A percentile compares a stretch with the other conserved stretches of the same genome.
Conservation (phyloP, 2,329 filamentous ascomycete species). For the Trichoderma hamatum region DNA sequence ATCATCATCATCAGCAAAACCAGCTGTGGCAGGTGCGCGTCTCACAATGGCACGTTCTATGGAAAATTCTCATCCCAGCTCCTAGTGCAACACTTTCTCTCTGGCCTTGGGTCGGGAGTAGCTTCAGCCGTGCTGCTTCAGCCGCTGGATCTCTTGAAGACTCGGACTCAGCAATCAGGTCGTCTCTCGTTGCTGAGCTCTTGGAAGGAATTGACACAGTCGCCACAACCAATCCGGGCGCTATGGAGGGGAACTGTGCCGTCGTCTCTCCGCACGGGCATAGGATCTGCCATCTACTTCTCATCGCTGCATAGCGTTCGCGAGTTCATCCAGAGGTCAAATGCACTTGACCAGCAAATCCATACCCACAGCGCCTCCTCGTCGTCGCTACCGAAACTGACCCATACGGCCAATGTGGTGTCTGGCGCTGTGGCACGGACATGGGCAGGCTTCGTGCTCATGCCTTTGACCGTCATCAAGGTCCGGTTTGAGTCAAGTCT, state of each 20-base stretch:
- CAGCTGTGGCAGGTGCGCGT: slow-evolving; percentile 21
- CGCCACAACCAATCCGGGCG: slow-evolving; percentile 64
- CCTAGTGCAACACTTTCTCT: slow-evolving; percentile 80
- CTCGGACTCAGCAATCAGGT: slow-evolving; percentile 86
- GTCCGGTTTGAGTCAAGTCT: slow-evolving; percentile 90
- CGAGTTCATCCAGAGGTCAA: slow-evolving; percentile 55
- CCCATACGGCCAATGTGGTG: slow-evolving; percentile 80
- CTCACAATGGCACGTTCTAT: background rate
- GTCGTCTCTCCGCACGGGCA: slow-evolving; percentile 88
- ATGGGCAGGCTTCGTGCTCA: slow-evolving; percentile 85
- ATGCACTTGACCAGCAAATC: slow-evolving; percentile 32
- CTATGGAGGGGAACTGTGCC: slow-evolving; percentile 94
- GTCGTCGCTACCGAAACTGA: slow-evolving; percentile 76
- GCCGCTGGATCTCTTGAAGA: slow-evolving; percentile 95
- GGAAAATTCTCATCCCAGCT: slow-evolving; percentile 19
- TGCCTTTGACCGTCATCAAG: slow-evolving; percentile 96
- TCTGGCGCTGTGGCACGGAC: slow-evolving; percentile 84
- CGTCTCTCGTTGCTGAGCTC: slow-evolving; percentile 61
- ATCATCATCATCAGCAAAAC: slow-evolving; percentile 10
- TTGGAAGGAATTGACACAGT: slow-evolving; percentile 50
- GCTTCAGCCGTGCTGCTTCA: slow-evolving; percentile 89
- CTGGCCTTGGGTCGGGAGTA: slow-evolving; percentile 84
- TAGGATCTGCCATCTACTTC: slow-evolving; percentile 94
- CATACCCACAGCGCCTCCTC: slow-evolving; percentile 56
- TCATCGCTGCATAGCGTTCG: slow-evolving; percentile 82